phyloP scores from a whole-genome alignment of 306 rosid genomes.

The Vigna trinervia region DNA sequence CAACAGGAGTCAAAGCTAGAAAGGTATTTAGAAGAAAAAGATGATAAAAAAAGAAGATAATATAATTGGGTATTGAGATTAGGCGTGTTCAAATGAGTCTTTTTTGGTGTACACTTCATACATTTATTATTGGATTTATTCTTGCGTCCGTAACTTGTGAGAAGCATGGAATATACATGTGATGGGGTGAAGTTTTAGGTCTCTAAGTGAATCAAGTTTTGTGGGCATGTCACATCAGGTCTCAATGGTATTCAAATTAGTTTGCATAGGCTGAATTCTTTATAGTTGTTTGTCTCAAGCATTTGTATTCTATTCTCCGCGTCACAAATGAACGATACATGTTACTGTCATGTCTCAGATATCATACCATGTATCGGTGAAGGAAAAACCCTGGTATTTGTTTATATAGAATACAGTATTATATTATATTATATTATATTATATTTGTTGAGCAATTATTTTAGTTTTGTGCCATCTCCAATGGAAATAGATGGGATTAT shows the following conservation, averaged over 20 bases:
- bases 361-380: conserved; percentile 3
- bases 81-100: conserved; percentile 53
- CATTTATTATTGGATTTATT: conserved; percentile 95
- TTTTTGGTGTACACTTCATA: conserved; percentile 58
- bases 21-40: conserved; percentile 32
- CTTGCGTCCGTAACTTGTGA: conserved; percentile 68
- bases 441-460: neutral
- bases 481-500: neutral
- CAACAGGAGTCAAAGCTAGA: conserved; percentile 37
- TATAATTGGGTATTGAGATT: conserved; percentile 62
- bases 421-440: neutral
- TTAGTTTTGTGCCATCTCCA: neutral
- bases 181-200: conserved; percentile 22
- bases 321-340: conserved; percentile 32
- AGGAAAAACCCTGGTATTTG: neutral
- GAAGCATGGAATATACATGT: conserved; percentile 52
- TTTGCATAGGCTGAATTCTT: conserved; percentile 49
- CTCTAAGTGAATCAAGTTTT: conserved; percentile 37
- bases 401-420: conserved; percentile 9
- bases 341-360: conserved; percentile 14
- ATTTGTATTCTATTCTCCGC: conserved; percentile 26
- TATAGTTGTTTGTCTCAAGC: conserved; percentile 21
- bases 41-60: conserved; percentile 24
- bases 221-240: conserved; percentile 35
- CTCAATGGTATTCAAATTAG: conserved; percentile 27